Evolutionary conservation across 106 monocot genomes (phyloP).

Genomic region (Platanthera zijinensis): DNA sequence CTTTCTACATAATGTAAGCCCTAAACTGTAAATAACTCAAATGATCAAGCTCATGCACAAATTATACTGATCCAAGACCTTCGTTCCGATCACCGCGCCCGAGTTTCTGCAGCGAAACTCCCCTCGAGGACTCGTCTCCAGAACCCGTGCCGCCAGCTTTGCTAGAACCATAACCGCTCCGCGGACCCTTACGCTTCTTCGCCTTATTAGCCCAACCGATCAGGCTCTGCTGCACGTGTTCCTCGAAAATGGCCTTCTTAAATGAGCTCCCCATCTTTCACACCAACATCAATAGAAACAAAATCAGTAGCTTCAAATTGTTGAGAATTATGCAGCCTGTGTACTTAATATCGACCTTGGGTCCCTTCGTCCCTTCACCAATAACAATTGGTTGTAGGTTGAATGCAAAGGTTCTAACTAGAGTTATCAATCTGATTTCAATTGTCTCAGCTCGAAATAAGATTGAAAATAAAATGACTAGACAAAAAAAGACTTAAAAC

Average conservation of each 20-base stretch:
- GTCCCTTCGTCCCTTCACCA: no score
- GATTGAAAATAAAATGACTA: no score
- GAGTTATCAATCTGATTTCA: no score
- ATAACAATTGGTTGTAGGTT: no score
- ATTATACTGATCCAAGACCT: neutral
- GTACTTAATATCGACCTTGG: no score
- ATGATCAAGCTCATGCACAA: neutral
- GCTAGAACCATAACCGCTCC: neutral
- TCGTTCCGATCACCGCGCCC: neutral
- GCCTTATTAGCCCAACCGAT: constrained; percentile 53
- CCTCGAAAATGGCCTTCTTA: constrained; percentile 65
- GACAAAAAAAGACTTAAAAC: no score
- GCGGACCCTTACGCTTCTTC: constrained; percentile 27
- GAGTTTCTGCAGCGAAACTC: constrained; percentile 8
- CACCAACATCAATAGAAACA: neutral
- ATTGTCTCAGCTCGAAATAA: no score
- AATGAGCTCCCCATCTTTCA: constrained; percentile 67
- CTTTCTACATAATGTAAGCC: no score
- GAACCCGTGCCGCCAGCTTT: neutral
- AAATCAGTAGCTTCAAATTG: neutral
- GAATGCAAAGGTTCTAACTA: no score
- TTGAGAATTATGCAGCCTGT: neutral
- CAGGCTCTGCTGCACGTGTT: constrained; percentile 51
- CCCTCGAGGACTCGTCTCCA: neutral
- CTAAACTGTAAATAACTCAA: neutral